phyloP scores from a whole-genome alignment of 2,329 filamentous ascomycete genomes.

The Teratosphaeria nubilosa region DNA sequence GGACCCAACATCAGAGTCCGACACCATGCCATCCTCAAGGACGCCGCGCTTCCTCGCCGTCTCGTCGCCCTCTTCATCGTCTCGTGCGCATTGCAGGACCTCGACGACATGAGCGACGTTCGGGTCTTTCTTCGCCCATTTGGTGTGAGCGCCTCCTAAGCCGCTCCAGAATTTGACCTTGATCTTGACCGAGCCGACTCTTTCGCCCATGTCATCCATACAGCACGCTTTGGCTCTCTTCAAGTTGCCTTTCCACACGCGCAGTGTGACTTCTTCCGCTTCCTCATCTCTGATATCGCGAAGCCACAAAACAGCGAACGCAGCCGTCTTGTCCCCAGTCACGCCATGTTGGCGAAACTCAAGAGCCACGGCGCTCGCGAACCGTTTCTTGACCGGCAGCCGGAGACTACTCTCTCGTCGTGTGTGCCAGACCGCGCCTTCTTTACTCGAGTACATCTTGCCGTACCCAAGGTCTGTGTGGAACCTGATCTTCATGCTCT shows the following conservation, averaged over 20 bases:
- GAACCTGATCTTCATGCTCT: slow-evolving; percentile 47
- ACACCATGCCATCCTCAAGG: slow-evolving; percentile 9
- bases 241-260: slow-evolving; percentile 59
- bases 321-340: slow-evolving; percentile 45
- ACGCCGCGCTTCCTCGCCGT: slow-evolving; percentile 21
- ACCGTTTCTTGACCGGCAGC: slow-evolving; percentile 52
- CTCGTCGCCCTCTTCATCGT: slow-evolving; percentile 38
- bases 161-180: slow-evolving; percentile 52
- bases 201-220: slow-evolving; percentile 44
- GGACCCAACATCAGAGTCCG: slow-evolving; percentile 9
- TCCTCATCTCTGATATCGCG: slow-evolving; percentile 61
- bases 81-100: slow-evolving; percentile 51
- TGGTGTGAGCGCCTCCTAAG: slow-evolving; percentile 49
- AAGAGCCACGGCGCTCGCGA: slow-evolving; percentile 46
- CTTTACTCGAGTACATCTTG: slow-evolving; percentile 44
- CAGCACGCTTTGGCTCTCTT: slow-evolving; percentile 43
- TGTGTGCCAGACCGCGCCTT: slow-evolving; percentile 42
- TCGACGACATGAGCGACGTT: slow-evolving; percentile 53
- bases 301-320: slow-evolving; percentile 58
- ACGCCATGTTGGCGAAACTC: slow-evolving; percentile 47
- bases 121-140: slow-evolving; percentile 43
- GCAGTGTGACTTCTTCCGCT: slow-evolving; percentile 46
- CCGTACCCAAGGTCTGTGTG: slow-evolving; percentile 46
- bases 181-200: slow-evolving; percentile 49
- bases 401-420: slow-evolving; percentile 38